Base-by-base conservation (phyloP, 1,284 basidiomycete genomes). In the Fomitopsis schrenkii region DNA sequence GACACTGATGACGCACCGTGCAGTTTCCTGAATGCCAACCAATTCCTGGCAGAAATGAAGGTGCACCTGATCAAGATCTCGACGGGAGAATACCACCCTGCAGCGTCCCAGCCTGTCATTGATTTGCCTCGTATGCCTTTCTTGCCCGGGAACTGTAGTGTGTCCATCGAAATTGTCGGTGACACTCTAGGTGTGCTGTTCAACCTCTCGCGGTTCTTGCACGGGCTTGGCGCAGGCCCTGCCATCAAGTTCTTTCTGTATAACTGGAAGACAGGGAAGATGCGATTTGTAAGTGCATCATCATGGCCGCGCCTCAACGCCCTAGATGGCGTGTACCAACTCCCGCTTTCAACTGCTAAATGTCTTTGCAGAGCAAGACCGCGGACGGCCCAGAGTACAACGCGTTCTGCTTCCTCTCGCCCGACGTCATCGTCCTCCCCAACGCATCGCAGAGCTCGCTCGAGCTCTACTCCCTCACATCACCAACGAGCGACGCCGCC, bases 151-250 rank as follows among this genome's bases (percentile, higher is more conserved):
- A 57, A 62, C 4, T 77, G 76, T 14, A 68, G 73, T 6, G 71
- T 82, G 40, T 76, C 77, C 19, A 76, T 82, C 53, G 81, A 82
- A 63, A 80, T 82, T 57, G 77, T 82, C 9, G 82, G 81, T 4
- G 73, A 79, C 17, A 72, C 78, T 58, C 68, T 82, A 3, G 77
- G 77, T 1, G 69, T 82, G 7, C 55, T 64, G 19, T 26, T 64
- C 5, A 66, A 79, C 15, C 69, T 79, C 15, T 52, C 46, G 26
- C 70, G 65, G 30, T 64, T 64, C 52, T 44, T 66, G 57, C 19
- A 52, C 30, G 30, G 7, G 6, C n/a, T 12, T 5, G 45, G 14
- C 28, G 14, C 15, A 17, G 17, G 26, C 17, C 50, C 50, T 17
- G 30, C n/a, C 58, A 68, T 26, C 40, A 65, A 65, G 26, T 71